These are phyloP conservation scores for Glycine soja DNA, from an alignment of 306 rosid species.

Conservation along the genomic window DNA sequence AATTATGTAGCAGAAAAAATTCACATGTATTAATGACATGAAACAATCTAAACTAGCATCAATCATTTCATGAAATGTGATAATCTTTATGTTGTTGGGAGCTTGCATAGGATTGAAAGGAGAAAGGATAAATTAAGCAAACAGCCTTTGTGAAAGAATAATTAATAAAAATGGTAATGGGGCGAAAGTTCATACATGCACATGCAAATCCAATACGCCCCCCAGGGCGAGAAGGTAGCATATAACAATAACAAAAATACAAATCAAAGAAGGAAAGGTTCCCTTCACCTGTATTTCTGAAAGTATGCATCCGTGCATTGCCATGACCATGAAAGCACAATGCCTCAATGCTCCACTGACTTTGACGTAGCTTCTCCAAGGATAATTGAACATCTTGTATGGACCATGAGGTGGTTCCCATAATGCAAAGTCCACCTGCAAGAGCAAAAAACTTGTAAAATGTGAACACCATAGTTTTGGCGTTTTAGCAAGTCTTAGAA, in stretches of 20 bases:
- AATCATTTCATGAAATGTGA: neutral
- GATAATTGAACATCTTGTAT: slow-evolving; percentile 66
- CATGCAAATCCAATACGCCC: neutral
- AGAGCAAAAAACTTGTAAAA: neutral
- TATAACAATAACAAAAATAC: neutral
- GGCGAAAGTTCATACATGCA: neutral
- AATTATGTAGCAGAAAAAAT: no score
- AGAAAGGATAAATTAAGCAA: neutral
- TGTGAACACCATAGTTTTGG: slow-evolving; percentile 4
- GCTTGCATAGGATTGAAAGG: neutral
- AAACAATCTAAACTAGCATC: no score
- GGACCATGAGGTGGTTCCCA: slow-evolving; percentile 94
- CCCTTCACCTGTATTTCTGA: slow-evolving; percentile 80
- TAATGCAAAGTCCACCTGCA: slow-evolving; percentile 75
- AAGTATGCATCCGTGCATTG: slow-evolving; percentile 84
- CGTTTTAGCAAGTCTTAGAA: slow-evolving; percentile 12
- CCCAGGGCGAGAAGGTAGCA: no score
- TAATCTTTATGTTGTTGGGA: neutral
- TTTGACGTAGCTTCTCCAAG: slow-evolving; percentile 73
- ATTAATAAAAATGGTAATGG: no score
- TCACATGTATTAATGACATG: no score
- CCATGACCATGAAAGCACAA: slow-evolving; percentile 87
- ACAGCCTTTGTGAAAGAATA: neutral
- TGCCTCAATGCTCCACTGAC: slow-evolving; percentile 80
- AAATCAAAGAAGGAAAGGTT: neutral